Conservation (phyloP, 2,329 filamentous ascomycete species). For the Neonectria punicea region DNA sequence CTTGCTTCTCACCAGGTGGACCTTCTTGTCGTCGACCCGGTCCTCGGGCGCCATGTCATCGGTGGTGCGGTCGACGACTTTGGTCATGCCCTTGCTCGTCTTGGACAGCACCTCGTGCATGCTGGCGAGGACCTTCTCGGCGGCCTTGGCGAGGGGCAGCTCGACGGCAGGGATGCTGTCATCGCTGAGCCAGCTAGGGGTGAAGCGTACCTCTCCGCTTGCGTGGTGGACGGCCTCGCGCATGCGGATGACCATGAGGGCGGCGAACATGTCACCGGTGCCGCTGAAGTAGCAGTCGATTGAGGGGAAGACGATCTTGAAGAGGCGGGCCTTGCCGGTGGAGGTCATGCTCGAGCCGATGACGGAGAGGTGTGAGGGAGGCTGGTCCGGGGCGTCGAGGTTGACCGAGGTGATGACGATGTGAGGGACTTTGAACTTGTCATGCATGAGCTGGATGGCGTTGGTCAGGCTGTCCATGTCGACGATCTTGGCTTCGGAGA, state of each 20-base stretch:
- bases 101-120: constrained; percentile 87
- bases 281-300: constrained; percentile 96
- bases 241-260: constrained; percentile 86
- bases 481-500: constrained; percentile 85
- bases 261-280: constrained; percentile 98
- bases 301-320: constrained; percentile 86
- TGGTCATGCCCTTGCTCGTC: constrained; percentile 72
- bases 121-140: constrained; percentile 87
- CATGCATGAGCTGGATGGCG: constrained; percentile 82
- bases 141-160: constrained; percentile 83
- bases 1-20: constrained; percentile 78
- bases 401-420: constrained; percentile 92
- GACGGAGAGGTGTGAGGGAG: constrained; percentile 69
- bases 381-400: constrained; percentile 65
- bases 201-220: constrained; percentile 59
- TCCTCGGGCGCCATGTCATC: constrained; percentile 56
- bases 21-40: constrained; percentile 62
- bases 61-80: constrained; percentile 56
- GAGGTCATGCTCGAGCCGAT: constrained; percentile 80
- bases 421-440: constrained; percentile 81
- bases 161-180: constrained; percentile 76
- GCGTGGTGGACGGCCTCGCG: constrained; percentile 76
- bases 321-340: constrained; percentile 77
- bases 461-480: constrained; percentile 77
- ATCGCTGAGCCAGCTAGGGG: constrained; percentile 77